Evolutionary conservation across 345 rosid genomes (phyloP), one percentile per base, ranked within the genome.

Genomic region (Acer saccharum): DNA sequence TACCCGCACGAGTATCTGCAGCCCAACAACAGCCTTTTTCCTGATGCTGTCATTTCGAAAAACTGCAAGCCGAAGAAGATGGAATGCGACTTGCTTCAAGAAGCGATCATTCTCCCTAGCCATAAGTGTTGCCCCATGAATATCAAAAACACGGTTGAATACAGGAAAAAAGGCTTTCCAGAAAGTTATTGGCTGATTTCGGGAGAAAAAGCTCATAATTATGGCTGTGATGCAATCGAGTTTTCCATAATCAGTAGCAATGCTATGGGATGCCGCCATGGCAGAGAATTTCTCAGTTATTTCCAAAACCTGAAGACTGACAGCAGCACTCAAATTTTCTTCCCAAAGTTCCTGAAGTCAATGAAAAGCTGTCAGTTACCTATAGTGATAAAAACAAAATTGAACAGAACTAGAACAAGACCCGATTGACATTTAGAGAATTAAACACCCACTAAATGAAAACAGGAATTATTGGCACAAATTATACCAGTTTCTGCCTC

Each of bases 101-200:
- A 96, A 96, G 60, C 99, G 97, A 81, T 96, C 99, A 71, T 96
- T 96, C 86, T 96, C 99, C 91, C 99, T 92, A 50, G 99, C 93
- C 94, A 96, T 94, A 66, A 96, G 84, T 63, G 94, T 96, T 72
- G 95, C 95, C 74, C 99, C 99, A 81, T 96, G 99, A 78, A 94
- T 95, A 85, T 92, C 95, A 83, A 92, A 89, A 66, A 92, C 86
- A 79, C 77, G 77, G 86, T 89, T 85, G 77, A 96, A 92, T 69
- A 94, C 93, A 25, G 98, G 97, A 79, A 92, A 86, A 77, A 96
- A 83, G 76, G 94, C 89, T 80, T 91, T 92, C 97, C 98, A 95
- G 81, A 95, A 95, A 65, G 88, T 86, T 79, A 96, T 76, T 29
- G 99, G 90, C 85, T 96, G 99, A 87, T 96, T 96, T 72, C 94